These are phyloP conservation scores for Clonostachys rosea DNA, from an alignment of 2,329 filamentous ascomycete species.

Conservation along the genomic window DNA sequence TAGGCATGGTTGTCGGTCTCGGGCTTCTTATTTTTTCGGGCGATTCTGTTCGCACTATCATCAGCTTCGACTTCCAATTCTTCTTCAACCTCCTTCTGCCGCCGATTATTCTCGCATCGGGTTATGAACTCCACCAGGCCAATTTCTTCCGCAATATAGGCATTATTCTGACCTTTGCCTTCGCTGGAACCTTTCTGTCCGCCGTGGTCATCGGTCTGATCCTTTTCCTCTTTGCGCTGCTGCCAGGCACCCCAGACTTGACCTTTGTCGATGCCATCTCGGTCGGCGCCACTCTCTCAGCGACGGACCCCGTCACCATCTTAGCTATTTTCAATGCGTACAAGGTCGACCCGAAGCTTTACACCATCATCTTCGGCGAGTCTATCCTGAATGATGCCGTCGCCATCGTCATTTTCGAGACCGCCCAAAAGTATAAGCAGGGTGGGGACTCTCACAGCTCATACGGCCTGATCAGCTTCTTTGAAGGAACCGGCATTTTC, in stretches of 20 bases:
- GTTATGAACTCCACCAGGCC: conserved; percentile 95
- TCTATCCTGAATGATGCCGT: conserved; percentile 98
- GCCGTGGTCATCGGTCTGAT: conserved; percentile 90
- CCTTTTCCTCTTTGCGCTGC: conserved; percentile 81
- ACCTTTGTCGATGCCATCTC: conserved; percentile 94
- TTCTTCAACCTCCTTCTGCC: conserved; percentile 99
- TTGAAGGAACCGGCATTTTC: conserved; percentile 92
- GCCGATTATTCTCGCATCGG: conserved; percentile 94
- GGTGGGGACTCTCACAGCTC: conserved; percentile 55
- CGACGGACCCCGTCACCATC: conserved; percentile 96
- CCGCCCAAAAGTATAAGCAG: conserved; percentile 85
- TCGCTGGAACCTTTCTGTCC: conserved; percentile 94
- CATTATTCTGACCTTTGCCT: conserved; percentile 94
- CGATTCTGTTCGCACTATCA: conserved; percentile 80
- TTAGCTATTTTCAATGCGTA: conserved; percentile 98
- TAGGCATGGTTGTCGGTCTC: conserved; percentile 93
- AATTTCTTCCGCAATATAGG: conserved; percentile 99
- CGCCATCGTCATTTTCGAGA: conserved; percentile 97
- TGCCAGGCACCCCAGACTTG: conserved; percentile 80
- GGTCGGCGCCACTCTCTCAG: conserved; percentile 91
- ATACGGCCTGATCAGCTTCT: conserved; percentile 74
- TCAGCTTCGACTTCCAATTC: conserved; percentile 98
- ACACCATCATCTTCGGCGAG: conserved; percentile 98
- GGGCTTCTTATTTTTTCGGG: conserved; percentile 78
- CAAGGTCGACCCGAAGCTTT: conserved; percentile 97